Base-by-base conservation (phyloP, 345 rosid species). In the Kandelia obovata region DNA sequence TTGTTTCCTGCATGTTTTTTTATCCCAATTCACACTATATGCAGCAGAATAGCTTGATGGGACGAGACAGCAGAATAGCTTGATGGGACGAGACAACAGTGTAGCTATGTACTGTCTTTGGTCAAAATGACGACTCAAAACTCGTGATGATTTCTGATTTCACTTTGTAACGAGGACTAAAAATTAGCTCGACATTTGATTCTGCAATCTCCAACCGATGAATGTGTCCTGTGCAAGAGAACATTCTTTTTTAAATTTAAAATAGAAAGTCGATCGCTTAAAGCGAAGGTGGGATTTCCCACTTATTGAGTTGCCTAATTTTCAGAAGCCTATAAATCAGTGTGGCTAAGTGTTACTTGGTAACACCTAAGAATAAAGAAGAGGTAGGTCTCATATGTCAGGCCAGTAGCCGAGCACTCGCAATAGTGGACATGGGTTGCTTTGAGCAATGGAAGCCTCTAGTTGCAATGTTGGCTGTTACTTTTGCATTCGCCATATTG, bases 401-500 rank as follows among this genome's bases (percentile, higher is more conserved):
- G 51, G 53, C 27, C 34, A 31, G 2, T 5, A 19, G 23, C 17
- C 39, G 28, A 46, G 13, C 21, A 28, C 4, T 17, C 27, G 2
- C 0, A 28, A 34, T 2, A 49, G 46, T 10, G 5, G 27, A 21
- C 0, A 71, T 71, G 80, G 32, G 57, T 31, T 30, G 43, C 32
- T 43, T 32, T 37, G 71, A 28, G 49, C 62, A 63, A 39, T 58
- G 68, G 76, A 68, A 68, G 70, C 59, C 63, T 68, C 63, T 57
- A 15, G 35, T 27, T 19, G 61, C 15, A 10, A 68, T 77, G 80
- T 5, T 77, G 53, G 15, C 52, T 9, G 39, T 77, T 19, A 77
- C 46, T 69, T 43, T 77, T 6, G 52, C 53, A 5, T 72, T 77
- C 9, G 76, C 70, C 15, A n/a, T 64, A 6, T 59, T 77, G 43